Base-by-base conservation (phyloP, 2,329 filamentous ascomycete genomes). In the Colletotrichum incanum region DNA sequence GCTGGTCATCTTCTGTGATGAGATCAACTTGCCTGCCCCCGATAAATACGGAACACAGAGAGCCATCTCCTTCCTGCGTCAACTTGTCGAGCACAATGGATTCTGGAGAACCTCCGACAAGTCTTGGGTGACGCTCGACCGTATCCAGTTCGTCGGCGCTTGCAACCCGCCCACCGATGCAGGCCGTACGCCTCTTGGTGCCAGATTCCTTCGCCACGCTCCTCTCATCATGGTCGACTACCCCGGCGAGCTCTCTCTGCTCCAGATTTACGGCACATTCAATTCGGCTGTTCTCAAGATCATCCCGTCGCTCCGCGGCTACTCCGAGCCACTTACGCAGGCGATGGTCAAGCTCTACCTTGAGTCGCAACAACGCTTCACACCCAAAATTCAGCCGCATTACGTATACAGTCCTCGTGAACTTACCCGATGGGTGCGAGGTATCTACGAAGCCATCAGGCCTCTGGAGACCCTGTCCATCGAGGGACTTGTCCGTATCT, bases 201-300 rank as follows among this genome's bases (percentile, higher is more conserved):
- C 94, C 61, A 90, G 96, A 77, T 99, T 99, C 90, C 88, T 99
- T 75, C 92, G 97, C 71, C 97, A 99, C 82, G 95, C 96, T 20
- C 96, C 96, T n/a, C 90, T 99, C 66, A 93, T 99, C 83, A 99
- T 99, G 97, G 97, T 99, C 52, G 96, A 99, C 80, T 99, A 99
- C 79, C 96, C 96, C 73, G 96, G 97, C 78, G 95, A 99, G 84
- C 87, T 95, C 54, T 99, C 97, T 4, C 89, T 99, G 47, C 93
- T 92, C 76, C 96, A 99, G 81, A 99, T 99, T 76, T 99, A 99
- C 80, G 96, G 97, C 76, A 98, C 97, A 0, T 99, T 99, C 89
- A 99, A 97, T 81, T 93, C 90, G 67, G 96, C 97, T 12, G 91
- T 99, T 54, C 92, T 99, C 79, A 99, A 99, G 87, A 96, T 99